phyloP scores from a whole-genome alignment of 169 alveolate species.

The Babesia ovata region DNA sequence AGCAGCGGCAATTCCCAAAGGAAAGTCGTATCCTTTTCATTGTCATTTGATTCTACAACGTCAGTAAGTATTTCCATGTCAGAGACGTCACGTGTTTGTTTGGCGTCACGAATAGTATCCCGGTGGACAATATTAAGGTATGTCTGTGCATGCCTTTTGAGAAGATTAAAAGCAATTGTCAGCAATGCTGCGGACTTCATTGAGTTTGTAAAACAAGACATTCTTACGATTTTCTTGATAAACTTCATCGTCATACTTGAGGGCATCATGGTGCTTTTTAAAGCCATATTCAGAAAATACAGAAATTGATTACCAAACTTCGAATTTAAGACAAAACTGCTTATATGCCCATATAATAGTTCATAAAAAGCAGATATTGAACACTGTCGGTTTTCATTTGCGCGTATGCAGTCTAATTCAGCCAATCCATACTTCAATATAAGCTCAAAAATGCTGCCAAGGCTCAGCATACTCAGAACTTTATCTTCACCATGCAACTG shows the following conservation, averaged over 20 bases:
- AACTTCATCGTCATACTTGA: slow-evolving; percentile 28
- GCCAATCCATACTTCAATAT: slow-evolving; percentile 43
- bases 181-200: slow-evolving; percentile 27
- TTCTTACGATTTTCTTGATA: slow-evolving; percentile 48
- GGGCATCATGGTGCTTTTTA: slow-evolving; percentile 58
- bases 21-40: background rate
- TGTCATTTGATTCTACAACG: background rate
- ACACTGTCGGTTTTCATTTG: background rate
- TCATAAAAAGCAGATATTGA: slow-evolving; percentile 23
- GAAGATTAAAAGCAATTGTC: slow-evolving; percentile 35
- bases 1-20: slow-evolving; percentile 57
- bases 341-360: slow-evolving; percentile 22
- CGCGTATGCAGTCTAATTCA: slow-evolving; percentile 13
- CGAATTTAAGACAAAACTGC: slow-evolving; percentile 8
- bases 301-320: slow-evolving; percentile 29
- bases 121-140: slow-evolving; percentile 23
- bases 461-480: slow-evolving; percentile 39
- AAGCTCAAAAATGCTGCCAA: slow-evolving; percentile 47
- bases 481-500: slow-evolving; percentile 15
- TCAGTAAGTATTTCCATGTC: slow-evolving; percentile 1
- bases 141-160: slow-evolving; percentile 39
- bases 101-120: slow-evolving; percentile 1
- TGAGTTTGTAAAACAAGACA: slow-evolving; percentile 38
- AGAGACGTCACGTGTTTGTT: background rate
- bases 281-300: slow-evolving; percentile 25